Percentiles rank a stretch among this genome's conserved stretches.
These are phyloP conservation scores for Cladosporium sp. DNA, from an alignment of 2,329 filamentous ascomycete species.

Conservation along the genomic window DNA sequence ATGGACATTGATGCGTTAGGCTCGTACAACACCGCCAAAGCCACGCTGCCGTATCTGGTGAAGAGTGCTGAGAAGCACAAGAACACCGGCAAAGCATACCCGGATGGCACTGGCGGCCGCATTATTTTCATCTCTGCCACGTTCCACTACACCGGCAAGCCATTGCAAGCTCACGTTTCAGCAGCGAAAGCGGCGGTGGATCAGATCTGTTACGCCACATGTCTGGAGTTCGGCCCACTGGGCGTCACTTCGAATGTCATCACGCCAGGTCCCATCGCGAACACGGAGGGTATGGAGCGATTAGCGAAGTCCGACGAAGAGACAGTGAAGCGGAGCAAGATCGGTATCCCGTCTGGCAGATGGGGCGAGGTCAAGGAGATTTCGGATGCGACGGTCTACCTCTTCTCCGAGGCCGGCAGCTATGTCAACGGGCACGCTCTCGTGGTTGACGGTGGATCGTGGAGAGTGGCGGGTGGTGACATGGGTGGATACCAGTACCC, in stretches of 20 bases:
- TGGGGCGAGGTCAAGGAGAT: conserved; percentile 82
- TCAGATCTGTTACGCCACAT: conserved; percentile 71
- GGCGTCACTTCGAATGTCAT: conserved; percentile 88
- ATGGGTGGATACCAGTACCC: conserved; percentile 49
- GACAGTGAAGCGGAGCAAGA: conserved; percentile 28
- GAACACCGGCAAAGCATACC: conserved; percentile 53
- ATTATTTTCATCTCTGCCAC: conserved; percentile 89
- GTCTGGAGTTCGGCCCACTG: conserved; percentile 84
- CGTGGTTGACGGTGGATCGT: conserved; percentile 59
- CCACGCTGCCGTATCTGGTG: conserved; percentile 76
- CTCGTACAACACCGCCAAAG: conserved; percentile 92
- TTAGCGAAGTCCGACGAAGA: conserved; percentile 33
- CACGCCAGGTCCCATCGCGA: conserved; percentile 78
- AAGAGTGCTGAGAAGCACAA: conserved; percentile 64
- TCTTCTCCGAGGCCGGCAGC: conserved; percentile 81
- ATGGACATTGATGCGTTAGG: conserved; percentile 96
- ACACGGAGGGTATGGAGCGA: conserved; percentile 63
- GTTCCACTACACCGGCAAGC: conserved; percentile 83
- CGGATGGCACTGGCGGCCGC: conserved; percentile 62
- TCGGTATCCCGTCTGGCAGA: conserved; percentile 65
- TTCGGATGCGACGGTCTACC: conserved; percentile 83
- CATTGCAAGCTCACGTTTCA: conserved; percentile 83
- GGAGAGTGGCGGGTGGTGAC: conserved; percentile 39
- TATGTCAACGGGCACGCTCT: conserved; percentile 81
- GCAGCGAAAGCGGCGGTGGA: conserved; percentile 92